These are phyloP conservation scores for Entamoeba dispar DNA, from an alignment of 208 protist species.

Conservation along the genomic window DNA sequence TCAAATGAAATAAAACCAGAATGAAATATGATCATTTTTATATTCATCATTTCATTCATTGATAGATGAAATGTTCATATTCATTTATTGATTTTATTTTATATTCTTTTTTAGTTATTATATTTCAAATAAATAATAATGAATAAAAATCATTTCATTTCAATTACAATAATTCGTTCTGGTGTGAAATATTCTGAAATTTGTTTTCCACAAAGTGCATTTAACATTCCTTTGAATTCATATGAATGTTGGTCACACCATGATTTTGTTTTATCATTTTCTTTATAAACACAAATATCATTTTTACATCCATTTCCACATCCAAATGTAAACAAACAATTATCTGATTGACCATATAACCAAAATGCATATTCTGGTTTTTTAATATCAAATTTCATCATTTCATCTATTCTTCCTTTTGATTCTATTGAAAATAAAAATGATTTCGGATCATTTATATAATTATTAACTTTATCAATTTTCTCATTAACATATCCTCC, in stretches of 20 bases:
- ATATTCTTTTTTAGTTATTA: too few relatives aligned
- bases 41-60: too few relatives aligned
- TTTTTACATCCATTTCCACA: background rate
- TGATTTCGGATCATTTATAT: too few relatives aligned
- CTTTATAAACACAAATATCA: background rate
- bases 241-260: background rate
- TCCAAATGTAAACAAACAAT: background rate
- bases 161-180: background rate
- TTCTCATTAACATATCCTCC: too few relatives aligned
- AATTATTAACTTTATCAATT: too few relatives aligned
- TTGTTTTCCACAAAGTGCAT: background rate
- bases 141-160: background rate
- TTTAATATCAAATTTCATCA: background rate
- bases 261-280: background rate
- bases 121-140: too few relatives aligned
- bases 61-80: too few relatives aligned
- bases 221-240: background rate
- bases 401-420: background rate
- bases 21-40: too few relatives aligned
- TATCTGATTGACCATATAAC: background rate
- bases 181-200: background rate
- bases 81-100: too few relatives aligned
- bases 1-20: too few relatives aligned
- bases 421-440: background rate
- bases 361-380: background rate